Evolutionary conservation across 106 monocot genomes (phyloP), one percentile per base, ranked within the genome.

Genomic region (Hemerocallis citrina): DNA sequence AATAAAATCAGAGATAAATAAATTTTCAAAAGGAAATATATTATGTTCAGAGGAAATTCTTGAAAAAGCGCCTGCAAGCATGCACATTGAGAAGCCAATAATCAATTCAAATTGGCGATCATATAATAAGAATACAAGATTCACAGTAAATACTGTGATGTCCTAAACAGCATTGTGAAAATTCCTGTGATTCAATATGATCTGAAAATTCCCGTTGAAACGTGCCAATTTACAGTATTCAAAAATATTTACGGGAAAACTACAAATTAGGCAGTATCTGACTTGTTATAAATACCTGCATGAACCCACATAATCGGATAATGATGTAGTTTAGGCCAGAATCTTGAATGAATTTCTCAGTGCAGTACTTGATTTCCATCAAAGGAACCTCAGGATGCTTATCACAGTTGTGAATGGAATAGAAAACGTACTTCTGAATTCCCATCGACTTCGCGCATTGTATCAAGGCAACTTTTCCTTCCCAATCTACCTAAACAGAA

Each of bases 381-480:
- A 96, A 71, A 57, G 96, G 96, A 36, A 96, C 96, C 69, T 91
- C 96, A 24, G 91, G 96, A 68, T 96, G 87, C 62, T 84, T 86
- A 58, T 96, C 96, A 77, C 96, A 96, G 54, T 96, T 88, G 77
- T 96, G 96, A 58, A 96, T 96, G 50, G 96, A 96, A 72, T 87
- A 96, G 62, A 96, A 96, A 34, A 96, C 75, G 65, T 79, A 96
- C 52, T 96, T 96, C 59, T 96, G 91, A 45, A 96, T 91, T 36
- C 87, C 87, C 91, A 96, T 96, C 36, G 91, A 90, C 66, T 91
- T 91, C 61, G 96, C 96, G 73, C 96, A 91, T 68, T 96, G 96
- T 74, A 96, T 91, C 20, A 96, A 76, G 63, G 96, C 87, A 74
- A 96, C 96, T 65, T 96, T 96, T 61, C 91, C 96, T 88, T 96